These are phyloP conservation scores for Gastrolobium bilobum DNA, from an alignment of 306 rosid genomes.

Conservation along the genomic window DNA sequence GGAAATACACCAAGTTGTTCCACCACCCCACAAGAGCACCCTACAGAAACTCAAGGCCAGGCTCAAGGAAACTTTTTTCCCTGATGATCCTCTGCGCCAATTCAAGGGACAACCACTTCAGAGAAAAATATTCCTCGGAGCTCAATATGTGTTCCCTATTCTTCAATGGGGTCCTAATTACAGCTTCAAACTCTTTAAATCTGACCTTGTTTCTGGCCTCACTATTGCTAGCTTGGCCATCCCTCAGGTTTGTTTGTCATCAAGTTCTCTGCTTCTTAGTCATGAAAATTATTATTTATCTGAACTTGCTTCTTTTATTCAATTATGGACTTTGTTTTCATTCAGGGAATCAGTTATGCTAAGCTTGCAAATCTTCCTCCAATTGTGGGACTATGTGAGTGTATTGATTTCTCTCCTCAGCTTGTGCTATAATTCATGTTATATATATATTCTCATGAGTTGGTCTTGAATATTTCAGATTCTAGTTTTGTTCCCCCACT, in stretches of 20 bases:
- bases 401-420: not conserved
- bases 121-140: conserved; percentile 66
- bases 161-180: conserved; percentile 92
- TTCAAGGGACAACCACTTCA: conserved; percentile 75
- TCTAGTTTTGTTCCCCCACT: conserved; percentile 99
- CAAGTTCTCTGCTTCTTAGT: not conserved
- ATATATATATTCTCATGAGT: not conserved
- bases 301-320: conserved; percentile 29
- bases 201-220: conserved; percentile 92
- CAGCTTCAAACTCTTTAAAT: conserved; percentile 74
- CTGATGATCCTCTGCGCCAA: conserved; percentile 94
- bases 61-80: conserved; percentile 89
- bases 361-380: conserved; percentile 94
- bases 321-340: not conserved
- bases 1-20: conserved; percentile 81
- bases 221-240: conserved; percentile 99
- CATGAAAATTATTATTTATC: not conserved
- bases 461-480: conserved; percentile 60
- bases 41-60: conserved; percentile 59
- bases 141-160: conserved; percentile 87
- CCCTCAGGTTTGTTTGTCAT: conserved; percentile 71
- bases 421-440: conserved; percentile 3
- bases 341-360: conserved; percentile 95
- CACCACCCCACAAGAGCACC: conserved; percentile 75
- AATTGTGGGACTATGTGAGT: conserved; percentile 96